Evolutionary conservation across 257 asterid genomes (phyloP), one percentile per base, ranked within the genome.

Genomic region (Ligustrum vulgare): DNA sequence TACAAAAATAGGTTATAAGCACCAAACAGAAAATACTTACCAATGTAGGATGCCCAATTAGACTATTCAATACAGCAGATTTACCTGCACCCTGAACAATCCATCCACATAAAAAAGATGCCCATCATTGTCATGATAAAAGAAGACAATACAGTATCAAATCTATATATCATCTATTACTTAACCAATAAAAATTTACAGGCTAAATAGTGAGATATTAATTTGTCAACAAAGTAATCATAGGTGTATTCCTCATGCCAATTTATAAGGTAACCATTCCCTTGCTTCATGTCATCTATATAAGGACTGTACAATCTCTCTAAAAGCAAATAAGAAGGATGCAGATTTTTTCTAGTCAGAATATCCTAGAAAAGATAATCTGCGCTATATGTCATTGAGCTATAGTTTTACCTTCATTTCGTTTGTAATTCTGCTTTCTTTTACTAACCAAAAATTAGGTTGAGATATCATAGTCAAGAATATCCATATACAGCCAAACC

Each of bases 11-110:
- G 20, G 79, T 67, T 11, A 36, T n/a, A 0, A 35, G 58, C 66
- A 72, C 64, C 56, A 37, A 36, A 20, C 12, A n/a, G n/a, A 36
- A 35, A 72, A 72, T 72, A 74, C 96, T 85, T 84, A 94, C 99
- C 98, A 94, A 76, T 64, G 93, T 94, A 54, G 99, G 98, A 85
- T 94, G 99, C 37, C 99, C 98, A 20, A 94, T 87, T 73, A 94
- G 86, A 85, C 99, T 94, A 89, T 94, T 94, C 80, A 94, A 80
- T n/a, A 92, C 97, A 33, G 97, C 99, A 69, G 99, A 94, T 86
- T 94, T 94, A 80, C 99, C 99, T 51, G 97, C 97, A 81, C 99
- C 98, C 99, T 94, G 97, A 68, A 79, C 41, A 73, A 35, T 34
- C 23, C 39, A 39, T 39, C 9, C 35, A 36, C 39, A 32, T 51